These are phyloP conservation scores for Hamamelis virginiana DNA, from an alignment of 164 flowering plant genomes.

Conservation along the genomic window DNA sequence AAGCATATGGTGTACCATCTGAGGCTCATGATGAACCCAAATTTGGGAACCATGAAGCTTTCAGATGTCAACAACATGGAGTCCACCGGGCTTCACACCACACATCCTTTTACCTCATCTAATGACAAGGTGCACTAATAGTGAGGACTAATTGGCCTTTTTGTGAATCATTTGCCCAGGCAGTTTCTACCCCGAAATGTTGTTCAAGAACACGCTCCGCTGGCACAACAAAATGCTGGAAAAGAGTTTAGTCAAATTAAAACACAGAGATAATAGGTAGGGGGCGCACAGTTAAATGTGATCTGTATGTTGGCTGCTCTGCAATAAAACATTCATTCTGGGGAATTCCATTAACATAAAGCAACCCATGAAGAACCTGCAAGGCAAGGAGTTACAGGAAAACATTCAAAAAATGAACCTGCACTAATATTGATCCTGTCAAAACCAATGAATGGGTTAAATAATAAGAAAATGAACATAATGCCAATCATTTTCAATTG, in stretches of 20 bases:
- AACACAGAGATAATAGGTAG: neutral
- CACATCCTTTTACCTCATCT: constrained; percentile 5
- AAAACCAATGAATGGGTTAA: too few relatives aligned
- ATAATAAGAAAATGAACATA: too few relatives aligned
- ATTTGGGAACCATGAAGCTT: constrained; percentile 19
- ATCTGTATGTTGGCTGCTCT: constrained; percentile 32
- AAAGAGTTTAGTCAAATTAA: neutral
- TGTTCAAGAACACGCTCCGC: constrained; percentile 38
- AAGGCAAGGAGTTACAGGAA: constrained; percentile 2
- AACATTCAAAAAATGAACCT: neutral
- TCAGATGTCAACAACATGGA: constrained; percentile 48
- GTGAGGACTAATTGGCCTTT: neutral
- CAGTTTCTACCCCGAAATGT: constrained; percentile 30
- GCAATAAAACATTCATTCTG: constrained; percentile 41
- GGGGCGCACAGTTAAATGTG: constrained; percentile 30
- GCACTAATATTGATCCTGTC: neutral
- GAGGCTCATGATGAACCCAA: constrained; percentile 29
- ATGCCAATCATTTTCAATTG: too few relatives aligned
- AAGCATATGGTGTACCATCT: constrained; percentile 30
- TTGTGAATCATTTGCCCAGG: constrained; percentile 20
- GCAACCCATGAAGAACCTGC: constrained; percentile 43
- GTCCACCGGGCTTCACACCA: constrained; percentile 17
- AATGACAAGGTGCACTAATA: neutral
- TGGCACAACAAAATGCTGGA: constrained; percentile 9
- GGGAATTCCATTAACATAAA: constrained; percentile 42